These are phyloP conservation scores for Phialophora chinensis DNA, from an alignment of 2,329 filamentous ascomycete species.

Conservation along the genomic window DNA sequence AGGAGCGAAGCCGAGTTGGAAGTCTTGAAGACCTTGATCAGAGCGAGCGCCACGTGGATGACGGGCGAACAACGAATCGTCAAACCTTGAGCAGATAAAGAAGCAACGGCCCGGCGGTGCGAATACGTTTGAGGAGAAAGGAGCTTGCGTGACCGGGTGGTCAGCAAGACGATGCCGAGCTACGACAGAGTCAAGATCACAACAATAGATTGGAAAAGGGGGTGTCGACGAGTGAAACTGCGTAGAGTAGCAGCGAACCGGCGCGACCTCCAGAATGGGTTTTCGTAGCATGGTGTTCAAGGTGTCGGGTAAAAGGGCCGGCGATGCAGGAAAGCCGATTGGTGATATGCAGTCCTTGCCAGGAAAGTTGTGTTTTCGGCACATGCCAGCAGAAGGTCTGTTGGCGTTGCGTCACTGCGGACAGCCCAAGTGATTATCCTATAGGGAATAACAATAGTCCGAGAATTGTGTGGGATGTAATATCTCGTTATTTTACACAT, in stretches of 20 bases:
- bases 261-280: not conserved
- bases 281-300: not conserved
- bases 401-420: too few species aligned
- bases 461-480: too few species aligned
- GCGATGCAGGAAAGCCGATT: not conserved
- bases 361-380: too few species aligned
- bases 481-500: too few species aligned
- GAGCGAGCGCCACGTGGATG: slow-evolving; percentile 34
- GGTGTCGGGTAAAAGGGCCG: slow-evolving; percentile 4
- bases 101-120: not conserved
- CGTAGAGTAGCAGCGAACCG: not conserved
- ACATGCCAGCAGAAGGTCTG: too few species aligned
- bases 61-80: slow-evolving; percentile 27
- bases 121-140: not conserved
- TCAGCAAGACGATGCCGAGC: not conserved
- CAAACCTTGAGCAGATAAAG: slow-evolving; percentile 15
- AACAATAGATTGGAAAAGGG: not conserved
- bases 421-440: too few species aligned
- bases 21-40: slow-evolving; percentile 53
- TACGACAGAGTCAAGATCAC: not conserved
- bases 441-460: too few species aligned
- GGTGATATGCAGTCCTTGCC: too few species aligned
- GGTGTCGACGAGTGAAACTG: not conserved
- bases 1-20: slow-evolving; percentile 70
- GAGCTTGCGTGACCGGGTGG: not conserved